phyloP scores from a whole-genome alignment of 805 yeast genomes.

The Ogataea nonfermentans region DNA sequence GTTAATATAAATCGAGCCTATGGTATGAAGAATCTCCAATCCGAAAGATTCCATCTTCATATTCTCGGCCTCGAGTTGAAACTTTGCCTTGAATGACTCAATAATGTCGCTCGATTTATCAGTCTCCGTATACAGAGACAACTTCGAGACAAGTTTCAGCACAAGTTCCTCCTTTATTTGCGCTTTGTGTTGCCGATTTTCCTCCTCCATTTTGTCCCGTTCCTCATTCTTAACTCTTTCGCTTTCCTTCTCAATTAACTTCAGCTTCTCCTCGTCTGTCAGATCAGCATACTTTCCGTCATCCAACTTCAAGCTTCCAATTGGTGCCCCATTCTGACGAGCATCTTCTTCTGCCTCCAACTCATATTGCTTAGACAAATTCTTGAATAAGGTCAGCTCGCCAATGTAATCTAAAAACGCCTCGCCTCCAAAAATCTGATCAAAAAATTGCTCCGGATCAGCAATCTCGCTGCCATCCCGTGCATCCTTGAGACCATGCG shows the following conservation, averaged over 20 bases:
- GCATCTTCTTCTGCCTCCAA: slow-evolving; percentile 35
- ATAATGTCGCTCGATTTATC: slow-evolving; percentile 60
- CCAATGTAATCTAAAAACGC: slow-evolving; percentile 78
- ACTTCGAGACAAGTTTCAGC: slow-evolving; percentile 44
- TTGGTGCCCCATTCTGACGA: slow-evolving; percentile 38
- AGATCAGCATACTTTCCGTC: slow-evolving; percentile 24
- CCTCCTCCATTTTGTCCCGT: slow-evolving; percentile 69
- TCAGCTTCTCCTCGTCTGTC: slow-evolving; percentile 30
- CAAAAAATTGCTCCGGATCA: slow-evolving; percentile 85
- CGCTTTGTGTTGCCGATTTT: slow-evolving; percentile 60
- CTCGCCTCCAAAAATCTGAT: slow-evolving; percentile 81
- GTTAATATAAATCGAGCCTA: slow-evolving; percentile 73
- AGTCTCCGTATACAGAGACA: slow-evolving; percentile 54
- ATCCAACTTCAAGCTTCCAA: slow-evolving; percentile 26
- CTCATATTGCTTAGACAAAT: slow-evolving; percentile 55
- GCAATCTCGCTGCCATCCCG: slow-evolving; percentile 64
- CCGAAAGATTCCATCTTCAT: slow-evolving; percentile 96
- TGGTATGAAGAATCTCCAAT: slow-evolving; percentile 75
- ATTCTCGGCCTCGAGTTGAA: slow-evolving; percentile 66
- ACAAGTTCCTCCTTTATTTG: slow-evolving; percentile 51
- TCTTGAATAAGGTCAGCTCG: slow-evolving; percentile 66
- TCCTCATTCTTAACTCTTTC: slow-evolving; percentile 47
- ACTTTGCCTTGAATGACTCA: slow-evolving; percentile 49
- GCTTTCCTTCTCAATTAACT: slow-evolving; percentile 29
- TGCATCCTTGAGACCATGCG: slow-evolving; percentile 54